Percentiles rank a stretch among this genome's conserved stretches.
phyloP scores from a whole-genome alignment of 2,329 filamentous ascomycete species.

The Clonostachys byssicola region DNA sequence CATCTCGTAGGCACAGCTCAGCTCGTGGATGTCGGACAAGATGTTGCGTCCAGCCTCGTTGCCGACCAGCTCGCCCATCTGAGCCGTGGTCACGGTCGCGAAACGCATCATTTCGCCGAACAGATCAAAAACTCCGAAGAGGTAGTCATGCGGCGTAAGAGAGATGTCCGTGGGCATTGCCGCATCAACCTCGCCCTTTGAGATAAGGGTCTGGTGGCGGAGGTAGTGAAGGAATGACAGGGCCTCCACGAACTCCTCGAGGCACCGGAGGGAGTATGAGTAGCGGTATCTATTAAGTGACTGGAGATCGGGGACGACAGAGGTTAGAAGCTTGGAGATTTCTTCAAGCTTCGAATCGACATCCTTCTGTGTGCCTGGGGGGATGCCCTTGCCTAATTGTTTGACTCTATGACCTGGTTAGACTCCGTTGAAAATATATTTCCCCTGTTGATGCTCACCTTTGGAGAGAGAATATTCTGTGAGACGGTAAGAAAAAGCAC shows the following conservation, averaged over 20 bases:
- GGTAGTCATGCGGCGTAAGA: slow-evolving; percentile 78
- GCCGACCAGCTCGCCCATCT: slow-evolving; percentile 53
- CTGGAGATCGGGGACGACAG: slow-evolving; percentile 69
- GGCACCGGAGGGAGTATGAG: slow-evolving; percentile 71
- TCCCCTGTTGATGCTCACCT: background rate
- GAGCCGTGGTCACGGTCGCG: slow-evolving; percentile 82
- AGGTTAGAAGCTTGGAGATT: slow-evolving; percentile 65
- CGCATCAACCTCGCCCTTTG: slow-evolving; percentile 53
- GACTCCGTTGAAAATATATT: background rate
- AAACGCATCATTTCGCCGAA: slow-evolving; percentile 97
- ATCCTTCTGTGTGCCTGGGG: slow-evolving; percentile 65
- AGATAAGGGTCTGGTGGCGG: slow-evolving; percentile 69
- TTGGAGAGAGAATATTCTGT: slow-evolving; percentile 10
- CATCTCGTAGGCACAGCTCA: slow-evolving; percentile 74
- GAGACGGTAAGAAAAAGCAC: slow-evolving; percentile 1
- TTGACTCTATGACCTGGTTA: slow-evolving; percentile 52
- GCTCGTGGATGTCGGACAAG: slow-evolving; percentile 73
- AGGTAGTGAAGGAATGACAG: slow-evolving; percentile 88
- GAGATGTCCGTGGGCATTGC: slow-evolving; percentile 49
- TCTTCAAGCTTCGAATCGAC: slow-evolving; percentile 64
- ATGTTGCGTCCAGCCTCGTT: slow-evolving; percentile 46
- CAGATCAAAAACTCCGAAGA: slow-evolving; percentile 88
- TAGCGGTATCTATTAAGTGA: slow-evolving; percentile 83
- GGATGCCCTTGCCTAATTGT: slow-evolving; percentile 57
- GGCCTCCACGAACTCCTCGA: slow-evolving; percentile 94